These are phyloP conservation scores for Candida labiduridarum DNA, from an alignment of 1,139 yeast species.

Conservation along the genomic window DNA sequence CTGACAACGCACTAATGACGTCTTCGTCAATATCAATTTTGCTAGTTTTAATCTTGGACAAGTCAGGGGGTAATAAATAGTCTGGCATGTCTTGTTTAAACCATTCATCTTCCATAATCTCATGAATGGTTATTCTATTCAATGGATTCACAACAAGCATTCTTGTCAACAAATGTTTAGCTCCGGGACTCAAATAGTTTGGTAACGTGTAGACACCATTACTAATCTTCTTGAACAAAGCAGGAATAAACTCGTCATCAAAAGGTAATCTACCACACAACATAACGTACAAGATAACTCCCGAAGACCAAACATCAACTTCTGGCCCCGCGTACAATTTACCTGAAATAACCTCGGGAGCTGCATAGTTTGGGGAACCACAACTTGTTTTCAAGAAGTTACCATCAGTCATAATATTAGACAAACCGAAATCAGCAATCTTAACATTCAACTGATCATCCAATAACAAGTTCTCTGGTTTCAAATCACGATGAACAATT, in stretches of 20 bases:
- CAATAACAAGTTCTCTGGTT: conserved; percentile 88
- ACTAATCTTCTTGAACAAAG: conserved; percentile 88
- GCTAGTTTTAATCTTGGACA: conserved; percentile 42
- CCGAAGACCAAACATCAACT: conserved; percentile 99
- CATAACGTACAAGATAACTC: conserved; percentile 95
- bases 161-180: conserved; percentile 80
- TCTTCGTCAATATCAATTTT: conserved; percentile 69
- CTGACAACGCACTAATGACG: conserved; percentile 74
- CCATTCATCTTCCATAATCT: conserved; percentile 96
- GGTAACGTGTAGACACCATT: conserved; percentile 96
- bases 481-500: conserved; percentile 94
- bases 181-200: conserved; percentile 83
- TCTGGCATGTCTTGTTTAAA: conserved; percentile 82
- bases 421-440: conserved; percentile 95
- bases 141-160: conserved; percentile 97
- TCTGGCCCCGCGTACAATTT: conserved; percentile 98
- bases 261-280: conserved; percentile 96
- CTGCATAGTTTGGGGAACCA: conserved; percentile 98
- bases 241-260: conserved; percentile 97
- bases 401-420: conserved; percentile 98
- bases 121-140: conserved; percentile 92
- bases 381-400: conserved; percentile 93
- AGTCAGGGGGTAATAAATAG: conserved; percentile 74
- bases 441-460: conserved; percentile 93
- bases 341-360: conserved; percentile 97